phyloP scores from a whole-genome alignment of 768 basidiomycete genomes.

The Vararia minispora region DNA sequence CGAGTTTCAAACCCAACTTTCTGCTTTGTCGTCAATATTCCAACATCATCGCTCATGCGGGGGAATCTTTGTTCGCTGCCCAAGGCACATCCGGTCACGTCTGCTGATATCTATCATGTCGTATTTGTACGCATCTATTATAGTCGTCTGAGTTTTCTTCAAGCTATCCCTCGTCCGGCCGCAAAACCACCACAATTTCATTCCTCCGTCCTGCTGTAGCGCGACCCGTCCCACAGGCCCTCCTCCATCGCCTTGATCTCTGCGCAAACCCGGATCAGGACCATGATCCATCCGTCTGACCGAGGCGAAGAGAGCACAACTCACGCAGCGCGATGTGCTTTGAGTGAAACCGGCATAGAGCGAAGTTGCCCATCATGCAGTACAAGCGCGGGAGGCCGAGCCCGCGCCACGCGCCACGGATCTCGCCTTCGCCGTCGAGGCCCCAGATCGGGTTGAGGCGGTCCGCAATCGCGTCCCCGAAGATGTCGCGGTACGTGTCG shows the following conservation, averaged over 20 bases:
- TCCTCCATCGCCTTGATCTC: slow-evolving; percentile 65
- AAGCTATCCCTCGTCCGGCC: too few relatives aligned
- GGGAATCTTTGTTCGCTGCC: background rate
- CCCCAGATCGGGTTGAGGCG: slow-evolving; percentile 52
- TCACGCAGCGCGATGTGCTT: slow-evolving; percentile 54
- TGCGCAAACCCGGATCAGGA: slow-evolving; percentile 16
- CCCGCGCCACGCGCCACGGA: slow-evolving; percentile 38
- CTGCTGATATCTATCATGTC: background rate
- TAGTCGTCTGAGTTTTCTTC: slow-evolving; percentile 1
- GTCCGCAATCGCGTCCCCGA: slow-evolving; percentile 33
- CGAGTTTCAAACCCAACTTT: too few relatives aligned
- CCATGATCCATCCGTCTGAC: background rate
- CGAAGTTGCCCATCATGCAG: slow-evolving; percentile 53
- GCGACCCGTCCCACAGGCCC: slow-evolving; percentile 24
- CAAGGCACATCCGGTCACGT: background rate
- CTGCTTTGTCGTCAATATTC: background rate
- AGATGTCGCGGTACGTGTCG: slow-evolving; percentile 28
- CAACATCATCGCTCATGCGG: background rate
- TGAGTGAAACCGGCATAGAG: slow-evolving; percentile 54
- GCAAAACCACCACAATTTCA: too few relatives aligned
- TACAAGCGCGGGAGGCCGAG: slow-evolving; percentile 43
- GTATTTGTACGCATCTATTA: background rate
- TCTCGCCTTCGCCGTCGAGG: slow-evolving; percentile 52
- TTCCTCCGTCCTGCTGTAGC: slow-evolving; percentile 14
- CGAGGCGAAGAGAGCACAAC: slow-evolving; percentile 18